phyloP scores from a whole-genome alignment of 768 basidiomycete genomes.

The Lenzites betulinus region DNA sequence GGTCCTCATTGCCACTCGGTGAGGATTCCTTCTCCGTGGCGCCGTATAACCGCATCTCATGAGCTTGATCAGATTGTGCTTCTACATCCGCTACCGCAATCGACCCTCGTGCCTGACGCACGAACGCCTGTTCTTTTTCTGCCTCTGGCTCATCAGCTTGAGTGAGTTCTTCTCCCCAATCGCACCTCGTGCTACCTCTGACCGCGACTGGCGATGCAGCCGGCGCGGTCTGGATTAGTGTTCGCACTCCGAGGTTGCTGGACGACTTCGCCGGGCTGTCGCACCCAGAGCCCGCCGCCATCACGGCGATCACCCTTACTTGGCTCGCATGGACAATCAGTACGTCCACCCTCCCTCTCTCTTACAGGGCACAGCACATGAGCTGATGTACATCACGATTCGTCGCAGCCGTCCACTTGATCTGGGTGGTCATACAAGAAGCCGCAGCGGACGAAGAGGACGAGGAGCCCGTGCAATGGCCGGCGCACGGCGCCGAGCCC shows the following conservation, averaged over 20 bases:
- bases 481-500: background rate
- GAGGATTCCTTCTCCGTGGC: background rate
- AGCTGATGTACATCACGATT: background rate
- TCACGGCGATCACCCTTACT: slow-evolving; percentile 8
- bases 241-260: slow-evolving; percentile 1
- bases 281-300: slow-evolving; percentile 7
- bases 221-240: slow-evolving; percentile 8
- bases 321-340: slow-evolving; percentile 16
- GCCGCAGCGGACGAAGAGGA: background rate
- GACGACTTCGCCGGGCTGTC: slow-evolving; percentile 13
- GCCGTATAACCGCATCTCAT: background rate
- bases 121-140: slow-evolving; percentile 11
- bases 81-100: slow-evolving; percentile 11
- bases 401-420: slow-evolving; percentile 11
- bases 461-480: slow-evolving; percentile 8
- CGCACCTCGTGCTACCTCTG: no score
- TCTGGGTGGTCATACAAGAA: slow-evolving; percentile 14
- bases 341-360: background rate
- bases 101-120: slow-evolving; percentile 6
- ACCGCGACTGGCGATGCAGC: background rate
- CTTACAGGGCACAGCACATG: background rate
- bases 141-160: slow-evolving; percentile 7
- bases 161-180: background rate
- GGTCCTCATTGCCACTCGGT: slow-evolving; percentile 10
- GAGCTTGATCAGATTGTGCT: background rate